Conservation (phyloP, 2,329 filamentous ascomycete genomes). For the Acrocalymma vagum region DNA sequence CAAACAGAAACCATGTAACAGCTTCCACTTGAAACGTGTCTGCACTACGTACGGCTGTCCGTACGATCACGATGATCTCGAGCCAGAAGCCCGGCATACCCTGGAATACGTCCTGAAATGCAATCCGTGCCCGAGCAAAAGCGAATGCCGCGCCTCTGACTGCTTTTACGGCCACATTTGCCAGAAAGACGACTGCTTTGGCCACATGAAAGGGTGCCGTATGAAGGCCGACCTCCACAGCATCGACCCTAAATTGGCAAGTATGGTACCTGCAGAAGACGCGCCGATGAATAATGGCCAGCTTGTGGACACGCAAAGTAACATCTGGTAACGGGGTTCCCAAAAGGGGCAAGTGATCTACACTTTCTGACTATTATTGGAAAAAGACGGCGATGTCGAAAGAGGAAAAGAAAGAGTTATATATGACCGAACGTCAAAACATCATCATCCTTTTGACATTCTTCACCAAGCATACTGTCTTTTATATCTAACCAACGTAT, state of each 20-base stretch:
- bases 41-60: constrained; percentile 48
- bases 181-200: constrained; percentile 40
- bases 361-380: too few relatives aligned
- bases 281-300: too few relatives aligned
- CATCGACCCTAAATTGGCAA: constrained; percentile 24
- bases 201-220: constrained; percentile 28
- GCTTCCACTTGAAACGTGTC: constrained; percentile 53
- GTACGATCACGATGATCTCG: constrained; percentile 58
- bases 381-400: too few relatives aligned
- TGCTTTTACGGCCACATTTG: constrained; percentile 60
- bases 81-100: constrained; percentile 48
- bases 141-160: constrained; percentile 51
- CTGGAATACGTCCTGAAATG: constrained; percentile 56
- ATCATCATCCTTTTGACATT: too few relatives aligned
- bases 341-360: too few relatives aligned
- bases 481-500: too few relatives aligned
- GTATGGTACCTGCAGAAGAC: constrained; percentile 26
- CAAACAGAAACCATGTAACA: constrained; percentile 59
- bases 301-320: too few relatives aligned
- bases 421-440: too few relatives aligned
- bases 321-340: too few relatives aligned
- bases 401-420: too few relatives aligned
- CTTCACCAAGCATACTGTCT: too few relatives aligned
- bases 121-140: constrained; percentile 52
- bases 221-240: constrained; percentile 34